Evolutionary conservation across 2,329 filamentous ascomycete species (phyloP).

Genomic region (Fusarium neocosmosporiellum): DNA sequence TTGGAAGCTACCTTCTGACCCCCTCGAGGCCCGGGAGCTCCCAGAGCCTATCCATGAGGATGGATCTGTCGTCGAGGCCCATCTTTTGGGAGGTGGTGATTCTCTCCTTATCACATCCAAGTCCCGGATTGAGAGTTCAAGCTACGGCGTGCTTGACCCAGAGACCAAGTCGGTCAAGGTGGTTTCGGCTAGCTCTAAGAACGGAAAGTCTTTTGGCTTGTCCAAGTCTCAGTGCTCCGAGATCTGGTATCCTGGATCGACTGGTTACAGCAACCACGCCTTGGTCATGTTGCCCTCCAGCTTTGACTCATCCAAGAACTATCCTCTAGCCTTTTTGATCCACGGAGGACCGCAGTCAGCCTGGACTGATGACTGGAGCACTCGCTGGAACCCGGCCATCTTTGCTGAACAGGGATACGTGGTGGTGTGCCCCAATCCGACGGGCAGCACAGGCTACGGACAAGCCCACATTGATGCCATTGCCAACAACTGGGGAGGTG

Average conservation of each 20-base stretch:
- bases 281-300: conserved; percentile 72
- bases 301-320: conserved; percentile 78
- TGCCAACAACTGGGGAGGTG: conserved; percentile 82
- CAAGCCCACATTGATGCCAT: conserved; percentile 83
- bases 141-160: conserved; percentile 71
- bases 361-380: conserved; percentile 82
- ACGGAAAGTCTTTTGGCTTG: conserved; percentile 75
- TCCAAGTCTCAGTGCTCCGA: conserved; percentile 72
- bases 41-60: conserved; percentile 63
- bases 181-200: conserved; percentile 73
- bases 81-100: conserved; percentile 59
- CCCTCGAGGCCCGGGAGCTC: conserved; percentile 58
- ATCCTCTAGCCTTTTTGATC: conserved; percentile 82
- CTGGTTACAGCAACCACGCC: conserved; percentile 74
- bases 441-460: conserved; percentile 85
- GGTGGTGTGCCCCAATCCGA: conserved; percentile 84
- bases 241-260: conserved; percentile 76
- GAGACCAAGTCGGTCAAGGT: conserved; percentile 50
- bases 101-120: conserved; percentile 73
- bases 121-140: conserved; percentile 78
- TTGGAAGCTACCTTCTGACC: conserved; percentile 70
- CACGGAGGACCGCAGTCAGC: conserved; percentile 86
- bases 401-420: conserved; percentile 92
- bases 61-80: conserved; percentile 66
- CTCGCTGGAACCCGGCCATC: conserved; percentile 86